Base-by-base conservation (phyloP, 306 rosid species). In the Nissolia schottii region DNA sequence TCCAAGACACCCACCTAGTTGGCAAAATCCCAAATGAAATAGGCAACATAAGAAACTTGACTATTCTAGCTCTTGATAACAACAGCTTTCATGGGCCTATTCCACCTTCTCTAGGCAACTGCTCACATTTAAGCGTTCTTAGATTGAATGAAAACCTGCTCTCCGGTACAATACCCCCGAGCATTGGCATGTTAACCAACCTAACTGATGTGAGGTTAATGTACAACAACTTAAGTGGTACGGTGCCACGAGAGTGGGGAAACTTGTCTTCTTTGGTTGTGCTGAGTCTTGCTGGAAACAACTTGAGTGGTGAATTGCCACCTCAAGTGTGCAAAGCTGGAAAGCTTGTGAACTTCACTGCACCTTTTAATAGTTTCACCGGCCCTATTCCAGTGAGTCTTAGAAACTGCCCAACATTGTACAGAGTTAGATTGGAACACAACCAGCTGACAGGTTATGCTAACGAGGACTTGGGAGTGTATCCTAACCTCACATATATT, bases 241-340 rank as follows among this genome's bases (percentile, higher is more conserved):
- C 73, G 0, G 86, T 87, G 18, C 92, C 92, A 0, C 77, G 6
- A 11, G 83, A 74, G 27, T 50, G 85, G 0, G 92, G 92, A 9
- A 87, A 85, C 68, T 38, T 71, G 20, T 85, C 92, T 15, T 78
- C 87, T 1, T 79, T 87, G 66, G 6, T 31, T 53, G 81, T 69
- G 13, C 66, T 87, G 24, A 87, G 80, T 73, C 79, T 87, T 38
- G 92, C 89, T 57, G 70, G 73, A 51, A 87, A 87, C 71, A 83
- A 80, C 62, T 85, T 87, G 35, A 51, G 19, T 15, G 92, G 92
- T 45, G 64, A 79, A 23, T 80, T 87, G 11, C 92, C 89, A 12
- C 88, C 86, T 27, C 74, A 82, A 59, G 79, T 82, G 5, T 87
- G 92, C 55, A 78, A 75, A 32, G 67, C 79, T 60, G 87, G 87